These are phyloP conservation scores for Chamaecrista fasciculata DNA, from an alignment of 306 rosid species.

Conservation along the genomic window DNA sequence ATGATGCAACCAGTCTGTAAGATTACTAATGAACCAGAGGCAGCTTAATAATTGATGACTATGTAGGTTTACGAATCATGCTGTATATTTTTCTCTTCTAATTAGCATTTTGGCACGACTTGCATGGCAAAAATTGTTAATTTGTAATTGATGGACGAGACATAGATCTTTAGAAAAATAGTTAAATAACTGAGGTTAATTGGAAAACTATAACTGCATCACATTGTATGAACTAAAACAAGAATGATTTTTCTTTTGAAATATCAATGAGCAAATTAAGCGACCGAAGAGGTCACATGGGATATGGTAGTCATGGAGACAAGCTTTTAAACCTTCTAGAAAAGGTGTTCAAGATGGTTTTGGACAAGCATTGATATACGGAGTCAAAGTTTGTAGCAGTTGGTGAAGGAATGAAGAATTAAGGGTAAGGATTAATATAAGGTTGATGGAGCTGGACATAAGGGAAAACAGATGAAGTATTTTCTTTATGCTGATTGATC, in stretches of 20 bases:
- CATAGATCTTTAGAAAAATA: background rate
- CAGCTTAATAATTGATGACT: constrained; percentile 1
- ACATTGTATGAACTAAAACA: background rate
- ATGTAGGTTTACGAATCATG: background rate
- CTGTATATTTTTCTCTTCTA: constrained; percentile 21
- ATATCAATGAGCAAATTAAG: background rate
- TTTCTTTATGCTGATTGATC: background rate
- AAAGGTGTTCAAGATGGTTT: background rate
- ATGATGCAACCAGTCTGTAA: background rate
- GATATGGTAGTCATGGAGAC: background rate
- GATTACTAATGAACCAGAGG: background rate
- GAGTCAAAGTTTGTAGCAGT: background rate
- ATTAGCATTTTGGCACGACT: constrained; percentile 5
- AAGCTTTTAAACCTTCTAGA: background rate
- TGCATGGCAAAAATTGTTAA: background rate
- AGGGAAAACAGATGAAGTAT: background rate
- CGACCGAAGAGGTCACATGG: background rate
- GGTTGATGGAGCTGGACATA: background rate
- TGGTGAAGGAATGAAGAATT: background rate
- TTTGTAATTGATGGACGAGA: background rate
- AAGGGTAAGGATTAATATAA: background rate
- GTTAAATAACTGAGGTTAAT: background rate
- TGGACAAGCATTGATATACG: background rate
- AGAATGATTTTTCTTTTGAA: background rate
- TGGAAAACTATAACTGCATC: background rate